Evolutionary conservation across 345 rosid species (phyloP).

Genomic region (Syzygium aromaticum): DNA sequence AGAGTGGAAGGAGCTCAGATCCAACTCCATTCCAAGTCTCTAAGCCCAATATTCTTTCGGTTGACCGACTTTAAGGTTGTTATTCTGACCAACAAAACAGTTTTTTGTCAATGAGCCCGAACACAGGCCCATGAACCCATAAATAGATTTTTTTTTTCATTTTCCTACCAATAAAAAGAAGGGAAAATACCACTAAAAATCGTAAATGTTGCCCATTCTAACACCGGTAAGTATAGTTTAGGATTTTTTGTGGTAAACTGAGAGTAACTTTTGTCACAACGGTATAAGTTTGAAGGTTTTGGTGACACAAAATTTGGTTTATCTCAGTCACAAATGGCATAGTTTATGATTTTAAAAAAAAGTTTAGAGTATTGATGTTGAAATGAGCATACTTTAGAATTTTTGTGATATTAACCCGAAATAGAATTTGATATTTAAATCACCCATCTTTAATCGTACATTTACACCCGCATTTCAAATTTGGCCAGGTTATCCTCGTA

Average conservation of each 20-base stretch:
- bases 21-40: background rate
- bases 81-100: background rate
- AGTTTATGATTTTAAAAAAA: background rate
- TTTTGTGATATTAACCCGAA: background rate
- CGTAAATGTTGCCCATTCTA: background rate
- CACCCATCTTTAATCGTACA: background rate
- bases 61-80: background rate
- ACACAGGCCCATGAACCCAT: background rate
- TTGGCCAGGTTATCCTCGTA: background rate
- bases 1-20: background rate
- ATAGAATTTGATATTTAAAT: background rate
- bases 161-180: background rate
- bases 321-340: background rate
- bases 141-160: background rate
- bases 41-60: background rate
- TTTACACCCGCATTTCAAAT: background rate
- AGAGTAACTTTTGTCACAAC: background rate
- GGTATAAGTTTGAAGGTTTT: background rate
- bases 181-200: background rate
- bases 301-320: background rate
- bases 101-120: background rate
- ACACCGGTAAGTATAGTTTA: background rate
- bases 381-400: background rate
- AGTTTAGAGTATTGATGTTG: background rate
- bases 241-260: accelerated